Conservation (phyloP, 1,284 basidiomycete species). For the Cutaneotrichosporon arboriforme region DNA sequence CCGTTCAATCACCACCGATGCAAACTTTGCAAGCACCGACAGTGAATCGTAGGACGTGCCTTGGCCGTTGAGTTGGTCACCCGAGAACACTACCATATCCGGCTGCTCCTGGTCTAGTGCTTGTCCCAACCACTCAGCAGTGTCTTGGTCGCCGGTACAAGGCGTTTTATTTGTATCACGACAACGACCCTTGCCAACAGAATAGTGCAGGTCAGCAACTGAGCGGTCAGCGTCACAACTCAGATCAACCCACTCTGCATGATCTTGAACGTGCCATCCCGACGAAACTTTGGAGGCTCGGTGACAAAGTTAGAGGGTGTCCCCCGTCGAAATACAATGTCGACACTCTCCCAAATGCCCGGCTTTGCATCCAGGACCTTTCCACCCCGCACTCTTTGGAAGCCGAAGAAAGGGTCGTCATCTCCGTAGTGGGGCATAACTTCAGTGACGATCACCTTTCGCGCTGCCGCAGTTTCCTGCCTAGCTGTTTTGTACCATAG, state of each 20-base stretch:
- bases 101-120: constrained; percentile 79
- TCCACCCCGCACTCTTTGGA: constrained; percentile 60
- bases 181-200: constrained; percentile 66
- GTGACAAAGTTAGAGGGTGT: constrained; percentile 61
- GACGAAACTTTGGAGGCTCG: constrained; percentile 71
- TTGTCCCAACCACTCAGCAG: constrained; percentile 60
- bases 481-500: constrained; percentile 63
- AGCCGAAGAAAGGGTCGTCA: constrained; percentile 74
- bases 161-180: constrained; percentile 56
- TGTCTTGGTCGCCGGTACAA: constrained; percentile 64
- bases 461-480: neutral
- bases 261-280: constrained; percentile 75
- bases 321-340: constrained; percentile 34
- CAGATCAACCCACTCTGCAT: constrained; percentile 55
- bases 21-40: constrained; percentile 81
- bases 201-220: constrained; percentile 82
- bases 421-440: constrained; percentile 79
- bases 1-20: constrained; percentile 65
- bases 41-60: constrained; percentile 78
- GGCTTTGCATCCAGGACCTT: constrained; percentile 50
- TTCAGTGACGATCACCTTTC: constrained; percentile 65
- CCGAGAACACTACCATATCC: constrained; percentile 81
- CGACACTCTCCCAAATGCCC: constrained; percentile 40
- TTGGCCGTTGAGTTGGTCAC: constrained; percentile 78
- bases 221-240: neutral